phyloP scores from a whole-genome alignment of 1,284 basidiomycete species.

The Apiotrichum akiyoshidainum region DNA sequence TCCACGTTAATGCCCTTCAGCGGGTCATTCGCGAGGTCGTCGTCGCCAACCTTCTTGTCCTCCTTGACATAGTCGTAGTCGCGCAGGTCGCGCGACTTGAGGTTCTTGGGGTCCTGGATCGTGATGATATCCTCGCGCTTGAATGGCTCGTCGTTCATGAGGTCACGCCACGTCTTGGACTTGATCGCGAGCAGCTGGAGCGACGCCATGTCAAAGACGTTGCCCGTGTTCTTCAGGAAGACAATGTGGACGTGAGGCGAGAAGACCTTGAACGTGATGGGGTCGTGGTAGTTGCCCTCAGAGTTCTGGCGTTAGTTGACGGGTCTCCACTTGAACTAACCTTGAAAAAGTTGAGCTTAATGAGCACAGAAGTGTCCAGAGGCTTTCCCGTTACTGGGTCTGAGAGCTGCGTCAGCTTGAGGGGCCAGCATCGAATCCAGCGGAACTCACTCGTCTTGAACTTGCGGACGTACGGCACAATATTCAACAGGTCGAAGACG shows the following conservation, averaged over 20 bases:
- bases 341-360: conserved; percentile 79
- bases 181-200: conserved; percentile 65
- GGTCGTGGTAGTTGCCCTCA: conserved; percentile 79
- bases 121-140: conserved; percentile 89
- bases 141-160: conserved; percentile 80
- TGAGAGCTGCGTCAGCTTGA: conserved; percentile 17
- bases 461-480: conserved; percentile 80
- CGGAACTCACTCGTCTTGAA: conserved; percentile 61
- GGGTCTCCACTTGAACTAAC: conserved; percentile 41
- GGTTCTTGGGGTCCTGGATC: conserved; percentile 60
- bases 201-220: conserved; percentile 55
- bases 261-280: conserved; percentile 89
- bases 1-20: conserved; percentile 52
- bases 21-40: conserved; percentile 44
- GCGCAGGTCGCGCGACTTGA: conserved; percentile 46
- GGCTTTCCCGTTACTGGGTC: conserved; percentile 85
- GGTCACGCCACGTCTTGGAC: conserved; percentile 66
- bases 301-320: conserved; percentile 44
- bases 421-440: neutral
- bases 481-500: conserved; percentile 78
- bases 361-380: conserved; percentile 72
- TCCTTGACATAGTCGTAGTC: conserved; percentile 52
- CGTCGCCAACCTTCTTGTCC: conserved; percentile 47
- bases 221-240: conserved; percentile 72
- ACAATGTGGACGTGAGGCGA: conserved; percentile 87